phyloP scores from a whole-genome alignment of 345 rosid species.

The Populus ilicifolia region DNA sequence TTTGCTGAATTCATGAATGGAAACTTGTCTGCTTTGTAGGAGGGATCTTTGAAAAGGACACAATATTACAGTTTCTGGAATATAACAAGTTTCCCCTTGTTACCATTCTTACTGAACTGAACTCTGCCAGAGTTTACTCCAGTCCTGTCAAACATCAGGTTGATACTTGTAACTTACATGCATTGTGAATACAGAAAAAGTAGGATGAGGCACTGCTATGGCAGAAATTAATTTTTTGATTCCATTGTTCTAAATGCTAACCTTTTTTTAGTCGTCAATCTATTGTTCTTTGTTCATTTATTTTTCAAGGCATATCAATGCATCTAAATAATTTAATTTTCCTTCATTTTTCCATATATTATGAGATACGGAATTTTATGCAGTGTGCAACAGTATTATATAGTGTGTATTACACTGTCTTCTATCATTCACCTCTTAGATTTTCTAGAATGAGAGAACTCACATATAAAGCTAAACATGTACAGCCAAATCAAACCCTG shows the following conservation, averaged over 20 bases:
- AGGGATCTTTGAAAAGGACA: constrained; percentile 48
- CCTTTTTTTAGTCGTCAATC: not conserved
- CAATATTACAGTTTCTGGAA: constrained; percentile 59
- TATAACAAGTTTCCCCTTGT: constrained; percentile 75
- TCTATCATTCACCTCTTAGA: not conserved
- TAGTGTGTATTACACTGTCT: not conserved
- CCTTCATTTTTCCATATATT: not conserved
- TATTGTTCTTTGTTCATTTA: too few relatives aligned
- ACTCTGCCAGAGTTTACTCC: constrained; percentile 65
- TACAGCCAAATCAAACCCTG: not conserved
- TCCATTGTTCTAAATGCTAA: not conserved
- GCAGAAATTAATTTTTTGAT: not conserved
- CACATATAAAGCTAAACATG: not conserved
- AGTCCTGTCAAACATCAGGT: constrained; percentile 84
- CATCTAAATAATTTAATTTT: not conserved
- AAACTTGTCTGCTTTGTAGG: constrained; percentile 44
- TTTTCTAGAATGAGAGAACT: not conserved
- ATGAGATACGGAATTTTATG: not conserved
- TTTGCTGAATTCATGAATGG: constrained; percentile 5
- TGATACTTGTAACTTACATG: constrained; percentile 1
- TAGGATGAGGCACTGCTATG: not conserved
- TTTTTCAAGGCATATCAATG: not conserved
- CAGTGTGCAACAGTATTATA: not conserved
- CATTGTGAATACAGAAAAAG: not conserved
- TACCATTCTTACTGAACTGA: constrained; percentile 66